Conservation (phyloP, 495 filamentous ascomycete species). For the Aspergillus homomorphus region DNA sequence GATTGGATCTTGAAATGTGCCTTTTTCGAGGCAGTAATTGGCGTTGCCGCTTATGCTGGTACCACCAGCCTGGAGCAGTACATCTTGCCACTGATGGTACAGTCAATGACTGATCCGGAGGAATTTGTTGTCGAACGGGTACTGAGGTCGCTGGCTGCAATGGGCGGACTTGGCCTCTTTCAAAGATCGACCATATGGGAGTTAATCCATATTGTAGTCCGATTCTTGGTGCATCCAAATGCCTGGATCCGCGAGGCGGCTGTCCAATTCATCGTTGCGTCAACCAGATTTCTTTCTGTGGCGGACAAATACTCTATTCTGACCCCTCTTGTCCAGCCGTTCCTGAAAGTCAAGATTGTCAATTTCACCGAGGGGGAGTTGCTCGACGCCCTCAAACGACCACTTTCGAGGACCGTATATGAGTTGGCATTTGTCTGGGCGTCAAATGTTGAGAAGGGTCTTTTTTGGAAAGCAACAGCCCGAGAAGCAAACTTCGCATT, state of each 20-base stretch:
- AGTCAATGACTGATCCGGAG: conserved; percentile 93
- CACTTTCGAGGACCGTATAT: conserved; percentile 73
- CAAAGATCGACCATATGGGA: conserved; percentile 84
- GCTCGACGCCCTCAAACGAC: conserved; percentile 79
- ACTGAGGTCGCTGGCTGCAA: conserved; percentile 79
- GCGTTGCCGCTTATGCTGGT: conserved; percentile 87
- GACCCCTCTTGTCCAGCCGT: conserved; percentile 72
- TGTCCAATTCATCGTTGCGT: conserved; percentile 73
- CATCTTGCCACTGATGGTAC: conserved; percentile 93
- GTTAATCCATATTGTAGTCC: conserved; percentile 70
- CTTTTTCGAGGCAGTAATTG: conserved; percentile 93
- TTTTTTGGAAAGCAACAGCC: conserved; percentile 80
- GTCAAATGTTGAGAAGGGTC: conserved; percentile 67
- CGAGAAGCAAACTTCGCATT: conserved; percentile 65
- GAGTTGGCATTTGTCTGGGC: conserved; percentile 89
- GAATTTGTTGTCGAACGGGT: conserved; percentile 93
- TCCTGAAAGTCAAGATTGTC: conserved; percentile 66
- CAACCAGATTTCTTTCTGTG: conserved; percentile 70
- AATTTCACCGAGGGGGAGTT: conserved; percentile 68
- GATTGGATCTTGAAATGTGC: conserved; percentile 97
- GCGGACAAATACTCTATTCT: conserved; percentile 84
- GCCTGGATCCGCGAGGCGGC: conserved; percentile 92
- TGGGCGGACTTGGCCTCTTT: conserved; percentile 84
- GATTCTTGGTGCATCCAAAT: conserved; percentile 91
- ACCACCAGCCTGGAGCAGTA: conserved; percentile 88